phyloP scores from a whole-genome alignment of 2,329 filamentous ascomycete genomes.

The Fusarium multiceps region DNA sequence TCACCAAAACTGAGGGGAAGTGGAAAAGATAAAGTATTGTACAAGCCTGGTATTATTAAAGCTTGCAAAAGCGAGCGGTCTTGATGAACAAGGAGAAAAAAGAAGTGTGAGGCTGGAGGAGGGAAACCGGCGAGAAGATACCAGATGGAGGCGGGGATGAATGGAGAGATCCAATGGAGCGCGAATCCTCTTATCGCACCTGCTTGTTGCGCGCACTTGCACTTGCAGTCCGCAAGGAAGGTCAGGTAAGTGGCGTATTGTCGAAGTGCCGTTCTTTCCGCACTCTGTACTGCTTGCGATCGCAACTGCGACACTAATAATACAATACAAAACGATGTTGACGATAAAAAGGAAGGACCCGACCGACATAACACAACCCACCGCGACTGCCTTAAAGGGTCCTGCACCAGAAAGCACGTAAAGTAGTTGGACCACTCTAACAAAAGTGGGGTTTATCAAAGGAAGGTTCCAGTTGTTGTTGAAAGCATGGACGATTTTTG shows the following conservation, averaged over 20 bases:
- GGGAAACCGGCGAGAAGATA: slow-evolving; percentile 16
- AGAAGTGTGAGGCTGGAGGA: slow-evolving; percentile 26
- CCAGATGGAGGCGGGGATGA: slow-evolving; percentile 26
- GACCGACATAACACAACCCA: neutral
- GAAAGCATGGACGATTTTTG: slow-evolving; percentile 23
- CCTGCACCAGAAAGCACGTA: neutral
- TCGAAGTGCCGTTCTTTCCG: slow-evolving; percentile 26
- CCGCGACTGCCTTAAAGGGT: slow-evolving; percentile 16
- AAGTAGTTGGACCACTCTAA: neutral
- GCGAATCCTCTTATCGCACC: slow-evolving; percentile 37
- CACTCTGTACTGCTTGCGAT: slow-evolving; percentile 3
- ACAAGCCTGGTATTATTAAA: slow-evolving; percentile 22
- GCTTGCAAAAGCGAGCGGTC: slow-evolving; percentile 14
- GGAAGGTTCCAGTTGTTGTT: slow-evolving; percentile 37
- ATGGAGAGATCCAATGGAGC: slow-evolving; percentile 21
- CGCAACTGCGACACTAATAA: slow-evolving; percentile 8
- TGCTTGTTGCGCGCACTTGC: slow-evolving; percentile 4
- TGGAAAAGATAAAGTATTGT: neutral
- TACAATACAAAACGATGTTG: neutral
- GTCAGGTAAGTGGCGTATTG: neutral
- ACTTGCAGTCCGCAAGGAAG: neutral
- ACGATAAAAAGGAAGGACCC: slow-evolving; percentile 17
- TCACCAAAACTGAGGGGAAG: slow-evolving; percentile 5
- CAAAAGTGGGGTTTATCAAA: slow-evolving; percentile 16
- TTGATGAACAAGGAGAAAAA: slow-evolving; percentile 11